These are phyloP conservation scores for Lasiodiplodia sp. DNA, from an alignment of 2,329 filamentous ascomycete genomes.

Conservation along the genomic window DNA sequence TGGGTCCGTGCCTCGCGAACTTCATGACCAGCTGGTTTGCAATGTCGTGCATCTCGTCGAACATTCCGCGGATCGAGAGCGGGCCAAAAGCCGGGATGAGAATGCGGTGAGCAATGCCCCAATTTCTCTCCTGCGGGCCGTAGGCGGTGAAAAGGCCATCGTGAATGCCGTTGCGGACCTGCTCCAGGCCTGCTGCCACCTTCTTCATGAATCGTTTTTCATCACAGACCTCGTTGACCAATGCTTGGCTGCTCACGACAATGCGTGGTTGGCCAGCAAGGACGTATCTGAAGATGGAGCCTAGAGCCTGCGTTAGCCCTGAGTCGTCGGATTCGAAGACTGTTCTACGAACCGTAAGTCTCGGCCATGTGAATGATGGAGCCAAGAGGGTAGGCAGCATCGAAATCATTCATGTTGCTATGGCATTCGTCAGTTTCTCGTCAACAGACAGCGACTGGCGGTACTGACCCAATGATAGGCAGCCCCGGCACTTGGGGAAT, in stretches of 20 bases:
- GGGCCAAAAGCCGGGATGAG: constrained; percentile 75
- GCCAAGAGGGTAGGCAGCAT: constrained; percentile 62
- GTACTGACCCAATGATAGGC: constrained; percentile 46
- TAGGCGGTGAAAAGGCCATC: constrained; percentile 52
- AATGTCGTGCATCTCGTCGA: constrained; percentile 65
- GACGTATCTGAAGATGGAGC: constrained; percentile 45
- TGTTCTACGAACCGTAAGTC: constrained; percentile 64
- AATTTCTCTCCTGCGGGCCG: constrained; percentile 44
- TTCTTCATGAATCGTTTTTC: constrained; percentile 46
- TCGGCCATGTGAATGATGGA: constrained; percentile 67
- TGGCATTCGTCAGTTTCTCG: constrained; percentile 52
- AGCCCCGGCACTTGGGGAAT: constrained; percentile 71
- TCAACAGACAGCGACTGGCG: background rate
- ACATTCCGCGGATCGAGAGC: constrained; percentile 72
- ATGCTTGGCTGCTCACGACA: constrained; percentile 42
- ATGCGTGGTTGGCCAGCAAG: constrained; percentile 40
- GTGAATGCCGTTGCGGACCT: constrained; percentile 47
- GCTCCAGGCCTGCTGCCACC: constrained; percentile 39
- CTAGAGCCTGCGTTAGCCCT: constrained; percentile 31
- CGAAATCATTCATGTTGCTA: constrained; percentile 71
- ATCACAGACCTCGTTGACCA: constrained; percentile 51
- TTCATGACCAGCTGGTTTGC: constrained; percentile 71
- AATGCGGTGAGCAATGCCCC: constrained; percentile 68
- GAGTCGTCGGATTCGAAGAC: background rate
- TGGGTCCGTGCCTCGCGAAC: constrained; percentile 64